Conservation (phyloP, 2,329 filamentous ascomycete species). For the Cladosporium halotolerans region DNA sequence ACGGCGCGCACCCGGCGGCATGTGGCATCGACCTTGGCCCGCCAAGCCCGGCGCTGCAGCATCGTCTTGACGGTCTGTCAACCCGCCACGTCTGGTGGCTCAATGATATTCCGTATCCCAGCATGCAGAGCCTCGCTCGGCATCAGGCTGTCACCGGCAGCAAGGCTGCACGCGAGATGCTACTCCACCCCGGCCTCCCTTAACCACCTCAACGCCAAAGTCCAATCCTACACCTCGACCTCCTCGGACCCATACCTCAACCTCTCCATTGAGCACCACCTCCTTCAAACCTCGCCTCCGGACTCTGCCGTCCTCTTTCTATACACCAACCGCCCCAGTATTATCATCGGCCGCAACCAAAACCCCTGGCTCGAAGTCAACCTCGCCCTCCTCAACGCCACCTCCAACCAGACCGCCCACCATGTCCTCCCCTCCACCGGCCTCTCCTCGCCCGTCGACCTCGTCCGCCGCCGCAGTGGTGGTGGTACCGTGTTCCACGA, state of each 20-base stretch:
- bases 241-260: slow-evolving; percentile 77
- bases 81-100: slow-evolving; percentile 15
- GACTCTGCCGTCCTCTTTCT: slow-evolving; percentile 76
- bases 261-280: slow-evolving; percentile 86
- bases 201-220: slow-evolving; percentile 19
- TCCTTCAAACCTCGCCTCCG: slow-evolving; percentile 66
- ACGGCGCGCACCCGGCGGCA: background rate
- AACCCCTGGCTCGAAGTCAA: slow-evolving; percentile 95
- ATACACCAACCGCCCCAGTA: slow-evolving; percentile 79
- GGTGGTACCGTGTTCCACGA: slow-evolving; percentile 96
- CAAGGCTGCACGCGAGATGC: slow-evolving; percentile 16
- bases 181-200: slow-evolving; percentile 20
- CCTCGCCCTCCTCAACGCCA: slow-evolving; percentile 53
- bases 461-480: slow-evolving; percentile 79
- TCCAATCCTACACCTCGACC: slow-evolving; percentile 43
- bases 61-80: background rate
- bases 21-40: background rate
- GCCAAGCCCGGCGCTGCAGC: background rate
- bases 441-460: slow-evolving; percentile 42
- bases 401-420: slow-evolving; percentile 26
- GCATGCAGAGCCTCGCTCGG: slow-evolving; percentile 19
- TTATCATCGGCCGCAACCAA: slow-evolving; percentile 93
- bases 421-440: slow-evolving; percentile 15
- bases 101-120: slow-evolving; percentile 24
- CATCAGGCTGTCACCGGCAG: slow-evolving; percentile 9